Base-by-base conservation (phyloP, 2,329 filamentous ascomycete genomes). In the Cadophora sp. region DNA sequence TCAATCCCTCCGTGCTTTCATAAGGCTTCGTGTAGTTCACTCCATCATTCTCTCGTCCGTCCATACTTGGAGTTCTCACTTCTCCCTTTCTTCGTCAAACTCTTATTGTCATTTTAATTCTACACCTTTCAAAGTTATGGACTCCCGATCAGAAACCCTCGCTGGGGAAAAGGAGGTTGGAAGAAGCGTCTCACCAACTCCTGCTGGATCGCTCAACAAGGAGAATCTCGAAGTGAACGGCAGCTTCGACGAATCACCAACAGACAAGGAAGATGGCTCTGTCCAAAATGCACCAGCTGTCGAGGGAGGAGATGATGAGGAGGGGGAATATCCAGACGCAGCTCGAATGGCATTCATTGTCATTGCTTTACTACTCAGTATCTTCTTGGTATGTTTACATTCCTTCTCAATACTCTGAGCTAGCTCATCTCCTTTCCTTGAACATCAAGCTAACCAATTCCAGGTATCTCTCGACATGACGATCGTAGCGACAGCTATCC, bases 401-500 rank as follows among this genome's bases (percentile, higher is more conserved):
- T 27, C 16, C n/a, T 30, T 8, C 22, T 39, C 45, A 48, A 20
- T 48, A 22, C 20, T 1, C n/a, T n/a, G 8, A 3, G 4, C n/a
- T n/a, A 43, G 14, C 14, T 14, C 22, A 33, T 33, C 50, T 33
- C 50, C 0, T 7, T 22, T 33, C 24, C 33, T n/a, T 53, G 5
- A 58, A 24, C 41, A 50, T 22, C 14, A 30, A n/a, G 20, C 63
- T 72, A 59, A 70, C 39, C 33, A 9, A 22, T n/a, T 36, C 1
- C 9, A 74, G 74, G 72, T 76, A 27, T 68, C 74, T 27, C 65
- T 78, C 36, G 78, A 80, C 61, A 74, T 84, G 81, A 86, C 84
- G 16, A 87, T 87, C 65, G 81, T 87, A n/a, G 83, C 83, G 4
- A 86, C 84, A 0, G 85, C 84, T 11, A 85, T 87, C 48, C 85